Evolutionary conservation across 2,329 filamentous ascomycete species (phyloP).

Genomic region (Fusarium longipes): DNA sequence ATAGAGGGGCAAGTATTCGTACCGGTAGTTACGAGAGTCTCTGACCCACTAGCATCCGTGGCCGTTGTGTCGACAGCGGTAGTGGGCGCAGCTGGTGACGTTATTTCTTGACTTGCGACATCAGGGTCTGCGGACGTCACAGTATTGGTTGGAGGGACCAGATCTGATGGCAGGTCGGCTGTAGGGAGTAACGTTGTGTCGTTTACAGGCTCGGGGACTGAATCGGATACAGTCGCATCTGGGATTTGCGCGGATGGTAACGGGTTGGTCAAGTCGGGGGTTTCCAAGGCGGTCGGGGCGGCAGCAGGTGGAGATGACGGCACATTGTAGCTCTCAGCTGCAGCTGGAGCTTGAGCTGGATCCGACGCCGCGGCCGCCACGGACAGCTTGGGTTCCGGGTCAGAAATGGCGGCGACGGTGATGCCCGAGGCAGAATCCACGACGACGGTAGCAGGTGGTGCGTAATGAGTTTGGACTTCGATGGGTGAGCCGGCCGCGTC

Average conservation of each 20-base stretch:
- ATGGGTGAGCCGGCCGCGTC: constrained; percentile 60
- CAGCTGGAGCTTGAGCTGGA: constrained; percentile 37
- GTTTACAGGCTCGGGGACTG: constrained; percentile 26
- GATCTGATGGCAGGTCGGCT: constrained; percentile 25
- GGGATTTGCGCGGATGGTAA: constrained; percentile 29
- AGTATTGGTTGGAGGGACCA: constrained; percentile 8
- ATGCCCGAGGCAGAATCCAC: constrained; percentile 52
- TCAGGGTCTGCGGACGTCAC: constrained; percentile 30
- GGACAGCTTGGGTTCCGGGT: constrained; percentile 40
- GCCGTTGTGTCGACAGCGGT: constrained; percentile 30
- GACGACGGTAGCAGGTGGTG: constrained; percentile 54
- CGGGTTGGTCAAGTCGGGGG: constrained; percentile 38
- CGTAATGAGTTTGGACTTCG: constrained; percentile 57
- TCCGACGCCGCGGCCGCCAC: constrained; percentile 41
- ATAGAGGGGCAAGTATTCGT: constrained; percentile 33
- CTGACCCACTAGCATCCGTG: constrained; percentile 29
- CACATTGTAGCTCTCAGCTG: constrained; percentile 40
- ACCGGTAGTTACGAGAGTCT: constrained; percentile 40
- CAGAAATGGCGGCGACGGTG: constrained; percentile 51
- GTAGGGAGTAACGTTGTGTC: constrained; percentile 33
- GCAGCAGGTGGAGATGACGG: constrained; percentile 28
- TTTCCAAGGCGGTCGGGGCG: constrained; percentile 33
- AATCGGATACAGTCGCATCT: constrained; percentile 30
- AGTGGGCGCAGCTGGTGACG: constrained; percentile 28
- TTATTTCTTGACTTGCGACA: constrained; percentile 31